phyloP scores from a whole-genome alignment of 805 yeast species.

The Cephaloascus fragrans region DNA sequence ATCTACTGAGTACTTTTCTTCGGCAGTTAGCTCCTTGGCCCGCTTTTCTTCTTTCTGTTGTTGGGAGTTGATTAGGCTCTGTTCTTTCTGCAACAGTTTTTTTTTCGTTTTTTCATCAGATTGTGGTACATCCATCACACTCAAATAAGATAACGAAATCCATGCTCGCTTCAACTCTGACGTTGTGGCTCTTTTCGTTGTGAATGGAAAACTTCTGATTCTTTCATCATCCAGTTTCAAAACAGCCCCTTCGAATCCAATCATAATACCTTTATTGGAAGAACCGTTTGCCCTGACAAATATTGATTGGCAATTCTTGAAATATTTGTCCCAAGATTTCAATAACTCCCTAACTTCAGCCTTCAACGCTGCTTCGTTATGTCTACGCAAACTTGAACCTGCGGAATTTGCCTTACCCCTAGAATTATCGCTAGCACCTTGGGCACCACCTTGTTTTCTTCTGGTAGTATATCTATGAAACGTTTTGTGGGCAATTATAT shows the following conservation, averaged over 20 bases:
- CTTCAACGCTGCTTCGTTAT: constrained; percentile 77
- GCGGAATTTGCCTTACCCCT: constrained; percentile 95
- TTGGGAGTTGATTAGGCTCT: constrained; percentile 1
- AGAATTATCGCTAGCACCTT: constrained; percentile 84
- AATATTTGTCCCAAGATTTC: constrained; percentile 49
- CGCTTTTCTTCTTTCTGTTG: constrained; percentile 15
- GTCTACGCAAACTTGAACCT: constrained; percentile 82
- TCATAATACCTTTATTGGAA: constrained; percentile 49
- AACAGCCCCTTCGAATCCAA: constrained; percentile 57
- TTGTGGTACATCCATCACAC: constrained; percentile 45
- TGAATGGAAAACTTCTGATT: constrained; percentile 70
- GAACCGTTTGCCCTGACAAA: constrained; percentile 78
- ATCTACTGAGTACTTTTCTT: constrained; percentile 48
- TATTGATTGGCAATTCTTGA: constrained; percentile 57
- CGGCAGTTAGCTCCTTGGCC: constrained; percentile 14
- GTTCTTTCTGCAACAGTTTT: constrained; percentile 6
- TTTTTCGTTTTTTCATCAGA: constrained; percentile 20
- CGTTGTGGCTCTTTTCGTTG: constrained; percentile 81
- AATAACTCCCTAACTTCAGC: constrained; percentile 70
- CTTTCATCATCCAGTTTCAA: constrained; percentile 46
- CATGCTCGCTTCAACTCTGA: constrained; percentile 77
- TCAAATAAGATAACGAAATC: constrained; percentile 61
- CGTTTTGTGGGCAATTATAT: constrained; percentile 65
- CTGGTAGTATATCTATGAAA: constrained; percentile 94
- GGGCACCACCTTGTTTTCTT: constrained; percentile 96